Evolutionary conservation across 208 protist genomes (phyloP).

Genomic region (Leishmania mexicana): DNA sequence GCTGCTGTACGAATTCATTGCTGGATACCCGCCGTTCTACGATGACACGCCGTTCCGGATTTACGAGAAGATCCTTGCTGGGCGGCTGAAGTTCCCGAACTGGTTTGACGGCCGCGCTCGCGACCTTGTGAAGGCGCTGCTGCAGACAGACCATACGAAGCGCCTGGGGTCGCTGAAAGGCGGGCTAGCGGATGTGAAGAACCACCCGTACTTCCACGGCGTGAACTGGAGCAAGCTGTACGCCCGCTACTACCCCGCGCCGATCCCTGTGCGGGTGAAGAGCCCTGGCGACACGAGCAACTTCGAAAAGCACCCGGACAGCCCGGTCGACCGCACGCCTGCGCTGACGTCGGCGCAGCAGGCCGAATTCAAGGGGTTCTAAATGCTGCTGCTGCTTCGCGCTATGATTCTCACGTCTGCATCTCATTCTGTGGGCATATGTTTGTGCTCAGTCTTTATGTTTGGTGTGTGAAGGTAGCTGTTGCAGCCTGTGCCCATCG

Average conservation of each 20-base stretch:
- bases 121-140: conserved; percentile 82
- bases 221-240: conserved; percentile 94
- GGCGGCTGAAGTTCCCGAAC: conserved; percentile 83
- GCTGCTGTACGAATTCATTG: conserved; percentile 95
- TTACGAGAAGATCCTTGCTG: conserved; percentile 90
- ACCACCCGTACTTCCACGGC: conserved; percentile 94
- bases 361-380: conserved; percentile 83
- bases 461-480: too few species aligned
- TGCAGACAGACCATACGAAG: conserved; percentile 90
- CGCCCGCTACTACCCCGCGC: conserved; percentile 76
- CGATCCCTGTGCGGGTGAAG: conserved; percentile 80
- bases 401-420: too few species aligned
- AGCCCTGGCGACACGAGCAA: conserved; percentile 87
- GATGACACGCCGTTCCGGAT: conserved; percentile 89
- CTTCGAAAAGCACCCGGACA: conserved; percentile 90
- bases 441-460: too few species aligned
- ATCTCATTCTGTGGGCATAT: too few species aligned
- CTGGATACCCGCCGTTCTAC: conserved; percentile 94
- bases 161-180: conserved; percentile 89
- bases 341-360: conserved; percentile 80
- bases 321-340: conserved; percentile 57
- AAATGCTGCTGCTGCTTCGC: neutral
- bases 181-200: conserved; percentile 94
- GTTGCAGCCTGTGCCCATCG: too few species aligned
- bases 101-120: conserved; percentile 81